Percentiles rank a stretch among this genome's conserved stretches.
Evolutionary conservation across 2,329 filamentous ascomycete species (phyloP).

Genomic region (Penicillium verrucosum): DNA sequence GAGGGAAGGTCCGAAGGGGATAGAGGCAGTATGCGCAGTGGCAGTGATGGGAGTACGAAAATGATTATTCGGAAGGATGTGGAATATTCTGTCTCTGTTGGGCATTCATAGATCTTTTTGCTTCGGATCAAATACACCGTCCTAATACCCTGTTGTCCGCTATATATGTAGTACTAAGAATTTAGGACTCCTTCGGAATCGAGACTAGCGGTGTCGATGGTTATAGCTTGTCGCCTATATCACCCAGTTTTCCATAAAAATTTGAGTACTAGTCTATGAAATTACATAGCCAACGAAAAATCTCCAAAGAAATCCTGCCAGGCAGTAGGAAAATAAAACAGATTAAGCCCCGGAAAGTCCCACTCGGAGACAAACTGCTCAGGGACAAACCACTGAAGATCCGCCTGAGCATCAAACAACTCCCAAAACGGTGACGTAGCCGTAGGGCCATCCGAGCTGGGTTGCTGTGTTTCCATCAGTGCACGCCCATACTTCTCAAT

Average conservation of each 20-base stretch:
- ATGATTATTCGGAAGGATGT: conserved; percentile 2
- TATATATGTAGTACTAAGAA: no score
- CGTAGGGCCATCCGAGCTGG: conserved; percentile 10
- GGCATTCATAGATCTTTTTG: neutral
- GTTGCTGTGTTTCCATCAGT: conserved; percentile 36
- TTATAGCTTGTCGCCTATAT: no score
- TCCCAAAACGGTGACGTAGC: conserved; percentile 34
- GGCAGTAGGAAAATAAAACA: conserved; percentile 49
- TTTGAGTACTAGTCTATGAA: neutral
- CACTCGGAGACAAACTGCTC: conserved; percentile 58
- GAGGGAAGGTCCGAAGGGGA: neutral
- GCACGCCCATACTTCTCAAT: conserved; percentile 52
- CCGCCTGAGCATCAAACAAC: conserved; percentile 41
- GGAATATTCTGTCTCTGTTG: neutral
- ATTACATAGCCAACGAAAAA: conserved; percentile 27
- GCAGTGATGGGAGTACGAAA: neutral
- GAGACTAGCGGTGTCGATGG: no score
- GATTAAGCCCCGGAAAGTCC: conserved; percentile 55
- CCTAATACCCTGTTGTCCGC: neutral
- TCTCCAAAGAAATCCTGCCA: conserved; percentile 51
- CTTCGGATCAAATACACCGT: neutral
- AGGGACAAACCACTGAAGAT: conserved; percentile 54
- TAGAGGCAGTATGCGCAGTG: neutral
- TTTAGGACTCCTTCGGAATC: no score
- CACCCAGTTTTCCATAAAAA: no score